These are phyloP conservation scores for Penicillium sp. DNA, from an alignment of 2,329 filamentous ascomycete species.

Conservation along the genomic window DNA sequence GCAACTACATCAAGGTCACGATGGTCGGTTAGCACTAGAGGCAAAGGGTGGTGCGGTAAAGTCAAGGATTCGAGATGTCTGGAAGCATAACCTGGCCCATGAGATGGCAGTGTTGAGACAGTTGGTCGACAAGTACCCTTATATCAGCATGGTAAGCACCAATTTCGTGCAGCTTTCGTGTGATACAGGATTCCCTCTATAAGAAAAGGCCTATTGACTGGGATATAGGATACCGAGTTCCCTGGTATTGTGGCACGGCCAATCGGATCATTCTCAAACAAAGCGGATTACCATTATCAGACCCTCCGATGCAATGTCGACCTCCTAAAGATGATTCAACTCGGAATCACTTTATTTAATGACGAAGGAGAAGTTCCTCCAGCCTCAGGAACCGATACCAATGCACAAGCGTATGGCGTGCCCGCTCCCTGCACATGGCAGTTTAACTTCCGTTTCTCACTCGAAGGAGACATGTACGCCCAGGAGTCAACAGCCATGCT, in stretches of 20 bases:
- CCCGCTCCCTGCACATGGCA: conserved; percentile 88
- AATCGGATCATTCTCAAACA: conserved; percentile 90
- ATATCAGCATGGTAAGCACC: conserved; percentile 86
- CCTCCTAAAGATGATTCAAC: conserved; percentile 94
- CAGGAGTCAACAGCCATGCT: conserved; percentile 91
- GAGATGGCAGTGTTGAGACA: conserved; percentile 84
- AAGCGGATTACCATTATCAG: conserved; percentile 98
- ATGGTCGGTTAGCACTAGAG: conserved; percentile 54
- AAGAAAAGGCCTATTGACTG: conserved; percentile 14
- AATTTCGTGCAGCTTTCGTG: neutral
- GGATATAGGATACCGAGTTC: conserved; percentile 84
- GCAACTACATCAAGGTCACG: conserved; percentile 50
- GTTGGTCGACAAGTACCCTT: conserved; percentile 86
- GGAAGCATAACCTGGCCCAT: conserved; percentile 85
- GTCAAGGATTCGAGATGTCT: conserved; percentile 89
- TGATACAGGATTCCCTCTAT: neutral
- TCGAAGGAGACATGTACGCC: conserved; percentile 96
- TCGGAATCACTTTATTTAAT: conserved; percentile 91
- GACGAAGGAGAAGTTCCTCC: conserved; percentile 84
- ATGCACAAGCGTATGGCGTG: conserved; percentile 51
- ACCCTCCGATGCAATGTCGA: conserved; percentile 96
- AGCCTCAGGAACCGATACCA: conserved; percentile 59
- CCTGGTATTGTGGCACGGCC: conserved; percentile 95
- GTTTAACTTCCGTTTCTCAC: conserved; percentile 97
- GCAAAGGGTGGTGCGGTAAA: conserved; percentile 61